Conservation (phyloP, 805 yeast genomes). For the Wickerhamiella alocasiicola region DNA sequence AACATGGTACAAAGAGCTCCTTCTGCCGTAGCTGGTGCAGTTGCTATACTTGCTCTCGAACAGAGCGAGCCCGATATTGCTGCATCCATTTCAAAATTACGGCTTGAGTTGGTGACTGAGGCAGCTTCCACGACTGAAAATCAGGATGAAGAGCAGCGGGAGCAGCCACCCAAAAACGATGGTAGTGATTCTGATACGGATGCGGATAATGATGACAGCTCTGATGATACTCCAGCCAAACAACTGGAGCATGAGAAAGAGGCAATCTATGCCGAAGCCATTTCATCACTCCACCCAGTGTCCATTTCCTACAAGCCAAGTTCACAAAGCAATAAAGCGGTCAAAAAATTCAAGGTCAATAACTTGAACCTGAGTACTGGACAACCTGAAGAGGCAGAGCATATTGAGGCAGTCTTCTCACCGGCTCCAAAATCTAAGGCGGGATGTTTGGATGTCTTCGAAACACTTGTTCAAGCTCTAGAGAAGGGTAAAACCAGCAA, state of each 20-base stretch:
- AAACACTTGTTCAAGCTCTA: constrained; percentile 15
- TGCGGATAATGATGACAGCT: background rate
- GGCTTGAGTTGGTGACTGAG: background rate
- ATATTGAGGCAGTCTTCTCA: constrained; percentile 6
- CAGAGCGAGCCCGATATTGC: constrained; percentile 2
- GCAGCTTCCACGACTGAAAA: background rate
- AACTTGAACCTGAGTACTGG: background rate
- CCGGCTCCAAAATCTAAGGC: background rate
- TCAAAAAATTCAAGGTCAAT: background rate
- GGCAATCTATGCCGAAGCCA: constrained; percentile 7
- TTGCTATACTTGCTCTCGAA: background rate
- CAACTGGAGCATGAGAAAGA: background rate
- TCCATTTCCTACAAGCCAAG: constrained; percentile 8
- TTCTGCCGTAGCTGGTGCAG: constrained; percentile 7
- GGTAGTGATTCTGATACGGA: background rate
- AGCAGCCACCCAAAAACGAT: background rate
- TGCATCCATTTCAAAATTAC: background rate
- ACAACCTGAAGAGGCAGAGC: background rate
- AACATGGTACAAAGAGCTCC: constrained; percentile 6
- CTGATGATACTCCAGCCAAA: background rate
- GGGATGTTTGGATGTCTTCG: constrained; percentile 13
- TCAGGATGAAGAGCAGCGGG: background rate
- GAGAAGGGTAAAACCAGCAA: constrained; percentile 16
- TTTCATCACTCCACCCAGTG: constrained; percentile 9
- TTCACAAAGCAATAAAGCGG: constrained; percentile 6